Conservation (phyloP, 495 filamentous ascomycete species). For the Daldinia childiae region DNA sequence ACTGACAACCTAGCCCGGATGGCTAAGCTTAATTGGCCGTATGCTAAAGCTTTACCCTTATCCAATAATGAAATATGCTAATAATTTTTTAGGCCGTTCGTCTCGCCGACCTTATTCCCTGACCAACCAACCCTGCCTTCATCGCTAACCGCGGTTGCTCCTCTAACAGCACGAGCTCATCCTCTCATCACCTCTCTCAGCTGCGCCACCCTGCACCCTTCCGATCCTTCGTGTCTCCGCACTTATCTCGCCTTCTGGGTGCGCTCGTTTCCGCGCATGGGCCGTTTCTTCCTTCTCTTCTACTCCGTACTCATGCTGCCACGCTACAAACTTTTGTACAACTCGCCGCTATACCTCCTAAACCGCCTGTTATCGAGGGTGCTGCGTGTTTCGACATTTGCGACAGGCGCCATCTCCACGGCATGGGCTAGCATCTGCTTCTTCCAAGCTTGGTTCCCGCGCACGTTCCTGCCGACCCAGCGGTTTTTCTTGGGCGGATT, state of each 20-base stretch:
- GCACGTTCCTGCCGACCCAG: slow-evolving; percentile 76
- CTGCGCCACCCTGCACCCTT: slow-evolving; percentile 91
- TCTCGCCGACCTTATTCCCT: slow-evolving; percentile 89
- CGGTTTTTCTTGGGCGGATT: slow-evolving; percentile 90
- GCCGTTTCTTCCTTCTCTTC: slow-evolving; percentile 78
- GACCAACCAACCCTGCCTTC: slow-evolving; percentile 69
- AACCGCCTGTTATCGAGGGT: slow-evolving; percentile 68
- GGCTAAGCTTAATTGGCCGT: slow-evolving; percentile 86
- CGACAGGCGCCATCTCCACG: slow-evolving; percentile 80
- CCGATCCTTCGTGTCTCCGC: slow-evolving; percentile 83
- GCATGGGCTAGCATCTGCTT: slow-evolving; percentile 89
- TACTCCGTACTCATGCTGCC: slow-evolving; percentile 72
- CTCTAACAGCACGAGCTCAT: slow-evolving; percentile 84
- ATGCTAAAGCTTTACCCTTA: slow-evolving; percentile 54
- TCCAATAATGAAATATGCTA: slow-evolving; percentile 15
- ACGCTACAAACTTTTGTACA: slow-evolving; percentile 69
- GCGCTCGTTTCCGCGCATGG: slow-evolving; percentile 78
- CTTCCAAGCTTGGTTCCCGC: slow-evolving; percentile 80
- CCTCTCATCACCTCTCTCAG: slow-evolving; percentile 82
- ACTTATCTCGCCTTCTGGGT: slow-evolving; percentile 87
- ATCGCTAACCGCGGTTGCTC: slow-evolving; percentile 72
- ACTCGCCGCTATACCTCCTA: slow-evolving; percentile 71
- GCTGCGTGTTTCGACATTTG: slow-evolving; percentile 74
- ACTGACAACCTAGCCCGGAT: slow-evolving; percentile 84
- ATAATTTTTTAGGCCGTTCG: slow-evolving; percentile 65